Percentiles rank a stretch among this genome's conserved stretches.
Conservation (phyloP, 495 filamentous ascomycete species). For the Xylaria cubensis region DNA sequence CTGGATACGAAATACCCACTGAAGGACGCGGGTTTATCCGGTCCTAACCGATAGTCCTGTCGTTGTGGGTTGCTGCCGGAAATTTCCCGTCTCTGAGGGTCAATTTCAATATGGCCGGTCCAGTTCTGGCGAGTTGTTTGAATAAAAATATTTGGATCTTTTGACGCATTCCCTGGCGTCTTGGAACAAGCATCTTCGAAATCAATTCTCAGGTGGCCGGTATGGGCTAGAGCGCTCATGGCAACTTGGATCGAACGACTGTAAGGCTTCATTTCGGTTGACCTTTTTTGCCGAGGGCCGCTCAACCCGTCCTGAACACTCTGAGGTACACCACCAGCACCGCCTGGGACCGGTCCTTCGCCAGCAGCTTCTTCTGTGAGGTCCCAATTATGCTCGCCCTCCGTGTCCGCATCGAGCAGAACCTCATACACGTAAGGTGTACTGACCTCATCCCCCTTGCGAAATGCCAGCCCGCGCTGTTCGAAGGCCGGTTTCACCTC, state of each 20-base stretch:
- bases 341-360: constrained; percentile 38
- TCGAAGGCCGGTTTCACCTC: constrained; percentile 37
- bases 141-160: constrained; percentile 36
- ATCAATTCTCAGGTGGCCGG: constrained; percentile 36
- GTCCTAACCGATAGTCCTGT: constrained; percentile 42
- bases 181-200: constrained; percentile 22
- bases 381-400: constrained; percentile 35
- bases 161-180: neutral
- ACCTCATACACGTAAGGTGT: constrained; percentile 43
- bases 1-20: constrained; percentile 42
- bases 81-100: constrained; percentile 36
- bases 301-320: constrained; percentile 36
- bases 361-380: constrained; percentile 37
- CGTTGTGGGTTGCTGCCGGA: constrained; percentile 41
- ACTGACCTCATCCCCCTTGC: constrained; percentile 40
- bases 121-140: constrained; percentile 43
- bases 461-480: constrained; percentile 40
- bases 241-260: constrained; percentile 35
- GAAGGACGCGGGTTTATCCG: constrained; percentile 38
- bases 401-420: constrained; percentile 38
- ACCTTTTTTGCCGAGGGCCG: constrained; percentile 32
- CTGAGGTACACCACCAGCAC: constrained; percentile 33
- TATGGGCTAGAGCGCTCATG: constrained; percentile 39
- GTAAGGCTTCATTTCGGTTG: constrained; percentile 4
- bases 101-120: constrained; percentile 41